Evolutionary conservation across 169 alveolate species (phyloP).

Genomic region (Miamiensis avidus): DNA sequence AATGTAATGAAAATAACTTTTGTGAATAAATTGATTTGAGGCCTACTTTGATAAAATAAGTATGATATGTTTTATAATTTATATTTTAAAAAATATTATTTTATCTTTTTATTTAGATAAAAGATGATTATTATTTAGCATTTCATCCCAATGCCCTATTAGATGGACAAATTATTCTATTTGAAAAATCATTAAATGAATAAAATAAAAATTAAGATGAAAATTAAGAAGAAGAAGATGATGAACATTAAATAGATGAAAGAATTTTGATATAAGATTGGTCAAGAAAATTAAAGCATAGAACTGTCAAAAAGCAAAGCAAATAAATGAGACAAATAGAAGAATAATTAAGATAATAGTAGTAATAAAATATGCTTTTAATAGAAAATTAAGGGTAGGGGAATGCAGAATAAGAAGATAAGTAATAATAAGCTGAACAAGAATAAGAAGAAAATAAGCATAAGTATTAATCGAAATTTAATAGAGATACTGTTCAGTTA

Average conservation of each 20-base stretch:
- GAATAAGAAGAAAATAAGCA: background rate
- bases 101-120: background rate
- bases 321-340: background rate
- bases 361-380: too few relatives aligned
- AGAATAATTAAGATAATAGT: background rate
- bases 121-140: constrained; percentile 11
- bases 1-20: too few relatives aligned
- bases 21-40: background rate
- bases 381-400: background rate
- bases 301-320: background rate
- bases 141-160: constrained; percentile 18
- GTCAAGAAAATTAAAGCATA: background rate
- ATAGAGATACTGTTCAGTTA: background rate
- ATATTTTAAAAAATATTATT: background rate
- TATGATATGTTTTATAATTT: background rate
- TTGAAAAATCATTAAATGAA: constrained; percentile 7
- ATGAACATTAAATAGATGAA: background rate
- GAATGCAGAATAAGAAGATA: background rate
- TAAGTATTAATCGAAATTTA: background rate
- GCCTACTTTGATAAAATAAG: background rate
- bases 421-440: background rate
- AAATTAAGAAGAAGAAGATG: background rate
- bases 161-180: constrained; percentile 15
- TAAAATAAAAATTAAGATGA: background rate
- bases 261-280: constrained; percentile 1